Base-by-base conservation (phyloP, 345 rosid species). In the Brassica nigra region DNA sequence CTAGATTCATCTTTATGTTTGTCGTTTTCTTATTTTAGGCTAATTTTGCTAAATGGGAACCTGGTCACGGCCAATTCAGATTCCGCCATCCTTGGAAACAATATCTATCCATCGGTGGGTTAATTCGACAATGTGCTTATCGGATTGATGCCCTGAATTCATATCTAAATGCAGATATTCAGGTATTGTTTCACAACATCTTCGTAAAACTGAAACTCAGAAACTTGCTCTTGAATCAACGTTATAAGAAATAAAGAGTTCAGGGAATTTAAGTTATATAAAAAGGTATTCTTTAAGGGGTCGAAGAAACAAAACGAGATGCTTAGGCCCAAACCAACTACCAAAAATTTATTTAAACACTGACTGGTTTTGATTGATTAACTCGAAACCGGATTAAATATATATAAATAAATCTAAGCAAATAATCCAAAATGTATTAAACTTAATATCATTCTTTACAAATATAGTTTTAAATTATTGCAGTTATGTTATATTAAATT, bases 11-110 rank as follows among this genome's bases (percentile, higher is more conserved):
- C 27, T 66, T 59, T 44, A 31, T 5, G 10, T 70, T 73, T 66
- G 63, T 73, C 42, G 69, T 67, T 42, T 31, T 30, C 42, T 77
- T 47, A 52, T 2, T 16, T 23, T 72, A 90, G 98, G 95, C 93
- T 10, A 89, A 90, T 76, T 91, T 86, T 72, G 97, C 95, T 0
- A 85, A 87, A 78, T 93, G 98, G 98, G 97, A 93, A 66, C 98
- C 98, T 16, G 74, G 86, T 33, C 98, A 90, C 30, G 98, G 98
- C 9, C 73, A 78, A 28, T 93, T 93, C 83, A 63, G 66, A 36
- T 91, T 90, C 78, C 84, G 88, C 0, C 97, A 93, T 80, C 95
- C 98, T 1, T 91, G 97, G 97, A 87, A 87, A 66, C 87, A 82
- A 6, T 93, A 91, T 82, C 86, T 88, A 4, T 70, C 86, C 72